Evolutionary conservation across 1,139 yeast species (phyloP).

Genomic region (Pichia sp.): DNA sequence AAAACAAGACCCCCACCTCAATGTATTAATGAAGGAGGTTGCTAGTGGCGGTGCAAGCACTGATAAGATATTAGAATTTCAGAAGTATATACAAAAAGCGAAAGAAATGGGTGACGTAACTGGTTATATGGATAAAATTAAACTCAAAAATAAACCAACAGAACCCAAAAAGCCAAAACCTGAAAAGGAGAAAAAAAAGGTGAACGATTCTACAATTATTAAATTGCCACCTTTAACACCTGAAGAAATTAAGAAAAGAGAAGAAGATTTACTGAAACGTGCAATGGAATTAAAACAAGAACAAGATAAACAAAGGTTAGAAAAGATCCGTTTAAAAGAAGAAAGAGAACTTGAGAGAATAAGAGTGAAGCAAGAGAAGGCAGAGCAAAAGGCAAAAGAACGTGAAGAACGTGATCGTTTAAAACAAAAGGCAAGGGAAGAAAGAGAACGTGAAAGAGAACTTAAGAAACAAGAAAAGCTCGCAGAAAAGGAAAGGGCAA

Average conservation of each 20-base stretch:
- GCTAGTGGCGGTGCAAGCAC: conserved; percentile 74
- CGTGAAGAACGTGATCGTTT: conserved; percentile 21
- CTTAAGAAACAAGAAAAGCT: conserved; percentile 21
- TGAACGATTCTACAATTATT: conserved; percentile 6
- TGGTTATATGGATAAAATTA: conserved; percentile 21
- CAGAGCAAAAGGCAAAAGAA: conserved; percentile 18
- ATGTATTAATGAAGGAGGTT: conserved; percentile 69
- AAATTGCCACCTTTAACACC: conserved; percentile 2
- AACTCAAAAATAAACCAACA: conserved; percentile 12
- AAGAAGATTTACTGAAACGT: conserved; percentile 15
- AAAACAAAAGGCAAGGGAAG: conserved; percentile 19
- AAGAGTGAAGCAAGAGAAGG: conserved; percentile 25
- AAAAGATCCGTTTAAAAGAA: conserved; percentile 20
- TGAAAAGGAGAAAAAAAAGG: conserved; percentile 11
- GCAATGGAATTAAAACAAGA: conserved; percentile 18
- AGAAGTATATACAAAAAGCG: conserved; percentile 71
- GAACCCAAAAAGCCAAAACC: conserved; percentile 8
- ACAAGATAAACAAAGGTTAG: conserved; percentile 21
- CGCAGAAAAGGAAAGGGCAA: conserved; percentile 19
- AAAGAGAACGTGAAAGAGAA: conserved; percentile 30
- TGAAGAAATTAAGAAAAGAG: conserved; percentile 13
- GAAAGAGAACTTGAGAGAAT: conserved; percentile 31
- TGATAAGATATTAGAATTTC: conserved; percentile 68
- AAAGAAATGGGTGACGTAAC: conserved; percentile 59
- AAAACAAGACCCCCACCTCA: conserved; percentile 58